Base-by-base conservation (phyloP, 495 filamentous ascomycete species). In the Corynascus novoguineensis region DNA sequence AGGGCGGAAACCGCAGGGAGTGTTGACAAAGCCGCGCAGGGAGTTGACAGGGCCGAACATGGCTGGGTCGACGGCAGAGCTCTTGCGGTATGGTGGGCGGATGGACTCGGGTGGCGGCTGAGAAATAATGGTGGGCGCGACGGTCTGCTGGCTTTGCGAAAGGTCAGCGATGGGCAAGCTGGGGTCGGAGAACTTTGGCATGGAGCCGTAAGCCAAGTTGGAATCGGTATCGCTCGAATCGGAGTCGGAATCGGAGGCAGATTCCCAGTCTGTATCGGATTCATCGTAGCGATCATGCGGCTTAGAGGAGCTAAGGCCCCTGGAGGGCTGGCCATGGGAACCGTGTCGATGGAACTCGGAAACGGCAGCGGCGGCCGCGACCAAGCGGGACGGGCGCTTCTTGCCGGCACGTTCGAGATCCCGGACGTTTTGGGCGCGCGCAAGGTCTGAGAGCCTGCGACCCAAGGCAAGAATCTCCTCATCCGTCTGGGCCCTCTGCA, bases 41-140 rank as follows among this genome's bases (percentile, higher is more conserved):
- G 79, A 79, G 65, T 81, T 81, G 11, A 74, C 64, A 1, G 78
- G 78, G 14, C 79, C 80, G 58, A 81, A 81, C 53, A 78, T 62
- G 55, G 66, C 68, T 5, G 80, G 79, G 41, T 82, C 79, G 28
- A 81, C 76, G 28, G 79, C 66, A 12, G 74, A 75, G 60, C 60
- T 73, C 65, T 78, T 77, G 50, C 73, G 63, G 60, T 71, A 41
- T 3, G 66, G 67, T 5, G 70, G 64, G 17, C 63, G 62, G 57
- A 68, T 67, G 14, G 61, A 59, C 42, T 69, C 61, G 21, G 66
- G 51, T 3, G 62, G 67, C 11, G 58, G 60, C 14, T 68, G 59
- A 9, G 66, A 64, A 15, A 62, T 27, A 47, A 69, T 57, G 11
- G 59, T 60, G 0, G 64, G 58, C 25, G 60, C 38, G 37, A 35